Evolutionary conservation across 306 rosid genomes (phyloP).

Genomic region (Vicia faba): DNA sequence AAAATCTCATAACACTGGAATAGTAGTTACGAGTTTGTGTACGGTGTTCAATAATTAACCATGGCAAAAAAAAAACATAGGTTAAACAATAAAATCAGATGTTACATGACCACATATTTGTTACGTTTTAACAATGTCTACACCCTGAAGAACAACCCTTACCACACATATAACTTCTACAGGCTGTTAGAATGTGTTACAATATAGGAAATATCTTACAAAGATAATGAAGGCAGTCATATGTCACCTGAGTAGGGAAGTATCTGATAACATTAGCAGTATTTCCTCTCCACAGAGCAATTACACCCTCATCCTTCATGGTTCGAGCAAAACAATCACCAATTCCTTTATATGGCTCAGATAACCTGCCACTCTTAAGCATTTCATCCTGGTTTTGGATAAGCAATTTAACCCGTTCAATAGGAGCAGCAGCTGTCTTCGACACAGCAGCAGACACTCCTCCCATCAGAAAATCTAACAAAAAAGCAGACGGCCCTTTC

Average conservation of each 20-base stretch:
- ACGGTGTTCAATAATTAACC: not conserved
- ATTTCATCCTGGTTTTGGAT: slow-evolving; percentile 92
- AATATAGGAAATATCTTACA: not conserved
- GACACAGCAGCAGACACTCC: slow-evolving; percentile 96
- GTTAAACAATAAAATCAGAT: slow-evolving; percentile 4
- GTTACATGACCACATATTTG: not conserved
- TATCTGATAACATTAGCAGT: slow-evolving; percentile 93
- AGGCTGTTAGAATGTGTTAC: not conserved
- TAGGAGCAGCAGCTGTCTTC: slow-evolving; percentile 92
- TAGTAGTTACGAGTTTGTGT: not conserved
- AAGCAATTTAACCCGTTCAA: slow-evolving; percentile 77
- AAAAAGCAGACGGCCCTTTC: slow-evolving; percentile 60
- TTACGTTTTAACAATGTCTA: not conserved
- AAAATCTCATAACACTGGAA: not conserved
- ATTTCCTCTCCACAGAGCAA: slow-evolving; percentile 90
- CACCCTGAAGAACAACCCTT: not conserved
- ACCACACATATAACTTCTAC: not conserved
- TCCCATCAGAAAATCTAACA: slow-evolving; percentile 82
- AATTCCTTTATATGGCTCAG: slow-evolving; percentile 87
- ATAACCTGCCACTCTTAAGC: slow-evolving; percentile 75
- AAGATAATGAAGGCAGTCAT: not conserved
- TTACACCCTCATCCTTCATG: slow-evolving; percentile 75
- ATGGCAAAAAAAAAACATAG: not conserved
- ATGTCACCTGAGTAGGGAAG: slow-evolving; percentile 80
- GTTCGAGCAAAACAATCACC: slow-evolving; percentile 81